Evolutionary conservation across 2,329 filamentous ascomycete species (phyloP), one percentile per base, ranked within the genome.

Genomic region (Apiospora rasikravindrae): DNA sequence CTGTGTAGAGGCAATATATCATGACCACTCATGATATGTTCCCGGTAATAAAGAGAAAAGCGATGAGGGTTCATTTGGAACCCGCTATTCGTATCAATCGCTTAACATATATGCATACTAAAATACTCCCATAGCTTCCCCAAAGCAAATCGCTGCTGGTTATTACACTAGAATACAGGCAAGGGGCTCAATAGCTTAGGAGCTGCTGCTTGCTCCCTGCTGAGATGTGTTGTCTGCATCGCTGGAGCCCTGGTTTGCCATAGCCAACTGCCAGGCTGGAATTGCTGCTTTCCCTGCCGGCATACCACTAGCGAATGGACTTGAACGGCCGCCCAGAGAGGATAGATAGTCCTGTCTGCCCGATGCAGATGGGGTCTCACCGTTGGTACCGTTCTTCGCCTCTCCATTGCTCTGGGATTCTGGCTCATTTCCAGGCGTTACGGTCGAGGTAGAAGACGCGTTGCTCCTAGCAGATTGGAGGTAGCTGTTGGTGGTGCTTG

Each of bases 191-290:
- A 40, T 42, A 42, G 13, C 57, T 72, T 64, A 78, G 71, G 77
- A 74, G 70, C 76, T 76, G 73, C 73, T 74, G 22, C 74, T 70
- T 24, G 74, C 77, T 19, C 77, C 74, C 69, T 81, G 71, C 42
- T 73, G 76, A 42, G 76, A 76, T 72, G 72, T 33, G 57, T 45
- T 72, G 16, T 51, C 67, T n/a, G 72, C 26, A 29, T 73, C 70
- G 45, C 53, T 45, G 33, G 72, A 44, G 47, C 74, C 74, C 81
- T 88, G 89, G 77, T 88, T 90, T 44, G 90, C 86, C 79, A 91
- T 90, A 67, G 92, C 91, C 87, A 94, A 88, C 83, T 95, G 93
- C 93, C 93, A 95, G 5, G 92, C 89, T 5, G 93, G 93, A 76
- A 95, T 95, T 14, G 92, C 90, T 14, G 92, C 92, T 82, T 88